phyloP scores from a whole-genome alignment of 306 rosid species.

The Chamaecrista fasciculata region DNA sequence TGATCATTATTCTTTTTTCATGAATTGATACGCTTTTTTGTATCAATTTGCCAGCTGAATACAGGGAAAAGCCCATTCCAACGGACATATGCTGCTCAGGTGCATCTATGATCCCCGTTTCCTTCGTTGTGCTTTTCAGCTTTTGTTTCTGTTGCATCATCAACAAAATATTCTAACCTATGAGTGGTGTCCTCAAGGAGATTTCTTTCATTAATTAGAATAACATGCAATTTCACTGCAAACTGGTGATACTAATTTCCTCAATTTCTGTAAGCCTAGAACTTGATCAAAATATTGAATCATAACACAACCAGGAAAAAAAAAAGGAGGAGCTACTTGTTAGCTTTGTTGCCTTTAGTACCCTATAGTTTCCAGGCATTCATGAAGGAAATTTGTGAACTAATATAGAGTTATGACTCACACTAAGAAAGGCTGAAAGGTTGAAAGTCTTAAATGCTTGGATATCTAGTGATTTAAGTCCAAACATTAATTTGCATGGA shows the following conservation, averaged over 20 bases:
- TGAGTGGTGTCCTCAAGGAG: neutral
- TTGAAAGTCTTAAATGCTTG: neutral
- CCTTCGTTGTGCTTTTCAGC: neutral
- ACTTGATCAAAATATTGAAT: neutral
- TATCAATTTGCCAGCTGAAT: conserved; percentile 55
- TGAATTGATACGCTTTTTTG: neutral
- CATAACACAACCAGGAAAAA: neutral
- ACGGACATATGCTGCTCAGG: conserved; percentile 82
- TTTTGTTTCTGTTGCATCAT: neutral
- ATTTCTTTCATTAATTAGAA: neutral
- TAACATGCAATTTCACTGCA: neutral
- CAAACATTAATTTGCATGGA: too few species aligned
- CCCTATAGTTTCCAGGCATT: neutral
- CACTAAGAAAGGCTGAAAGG: neutral
- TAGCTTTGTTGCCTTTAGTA: neutral
- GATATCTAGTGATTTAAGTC: neutral
- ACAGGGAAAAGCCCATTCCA: conserved; percentile 77
- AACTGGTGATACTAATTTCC: neutral
- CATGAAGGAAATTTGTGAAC: neutral
- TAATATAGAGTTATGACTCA: neutral
- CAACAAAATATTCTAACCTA: neutral
- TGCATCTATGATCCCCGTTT: conserved; percentile 25
- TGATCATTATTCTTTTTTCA: neutral
- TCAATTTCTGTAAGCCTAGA: neutral
- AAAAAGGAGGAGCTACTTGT: neutral